Evolutionary conservation across 2,329 filamentous ascomycete genomes (phyloP).

Genomic region (Aspergillus viridinutans): DNA sequence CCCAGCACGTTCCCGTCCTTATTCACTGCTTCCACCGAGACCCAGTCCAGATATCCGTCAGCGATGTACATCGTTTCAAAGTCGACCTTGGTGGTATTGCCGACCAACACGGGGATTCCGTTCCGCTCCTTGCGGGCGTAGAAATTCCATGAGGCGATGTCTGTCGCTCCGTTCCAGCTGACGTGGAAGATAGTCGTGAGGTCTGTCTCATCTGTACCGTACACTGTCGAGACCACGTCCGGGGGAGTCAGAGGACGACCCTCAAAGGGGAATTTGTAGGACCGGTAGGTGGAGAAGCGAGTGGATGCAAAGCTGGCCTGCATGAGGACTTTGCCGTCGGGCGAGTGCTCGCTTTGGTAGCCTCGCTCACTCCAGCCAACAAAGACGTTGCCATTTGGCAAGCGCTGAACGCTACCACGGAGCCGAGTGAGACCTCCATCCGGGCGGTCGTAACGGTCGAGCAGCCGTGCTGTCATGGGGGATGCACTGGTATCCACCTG

Average conservation of each 20-base stretch:
- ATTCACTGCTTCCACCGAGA: conserved; percentile 29
- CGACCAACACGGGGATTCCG: conserved; percentile 21
- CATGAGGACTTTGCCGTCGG: conserved; percentile 33
- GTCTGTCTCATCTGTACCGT: conserved; percentile 21
- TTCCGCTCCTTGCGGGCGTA: conserved; percentile 22
- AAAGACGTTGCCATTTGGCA: conserved; percentile 36
- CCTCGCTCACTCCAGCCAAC: conserved; percentile 35
- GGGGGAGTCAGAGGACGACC: conserved; percentile 32
- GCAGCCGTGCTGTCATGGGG: conserved; percentile 26
- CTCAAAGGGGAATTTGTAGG: conserved; percentile 37
- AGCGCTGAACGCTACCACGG: conserved; percentile 32
- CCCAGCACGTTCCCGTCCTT: conserved; percentile 21
- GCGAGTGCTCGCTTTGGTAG: conserved; percentile 33
- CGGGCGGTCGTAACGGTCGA: conserved; percentile 31
- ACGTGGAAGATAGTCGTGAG: conserved; percentile 28
- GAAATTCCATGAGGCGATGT: conserved; percentile 39
- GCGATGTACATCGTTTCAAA: conserved; percentile 36
- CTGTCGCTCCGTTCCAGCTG: conserved; percentile 49
- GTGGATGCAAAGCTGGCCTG: conserved; percentile 32
- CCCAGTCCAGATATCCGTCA: conserved; percentile 28
- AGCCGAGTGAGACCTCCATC: conserved; percentile 31
- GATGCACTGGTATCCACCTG: conserved; percentile 23
- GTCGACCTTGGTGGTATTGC: conserved; percentile 26
- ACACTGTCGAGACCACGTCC: conserved; percentile 29
- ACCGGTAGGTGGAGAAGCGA: conserved; percentile 38